These are phyloP conservation scores for Saksenaea oblongispora DNA, from an alignment of 371 early-diverging fungal genomes.

Conservation along the genomic window DNA sequence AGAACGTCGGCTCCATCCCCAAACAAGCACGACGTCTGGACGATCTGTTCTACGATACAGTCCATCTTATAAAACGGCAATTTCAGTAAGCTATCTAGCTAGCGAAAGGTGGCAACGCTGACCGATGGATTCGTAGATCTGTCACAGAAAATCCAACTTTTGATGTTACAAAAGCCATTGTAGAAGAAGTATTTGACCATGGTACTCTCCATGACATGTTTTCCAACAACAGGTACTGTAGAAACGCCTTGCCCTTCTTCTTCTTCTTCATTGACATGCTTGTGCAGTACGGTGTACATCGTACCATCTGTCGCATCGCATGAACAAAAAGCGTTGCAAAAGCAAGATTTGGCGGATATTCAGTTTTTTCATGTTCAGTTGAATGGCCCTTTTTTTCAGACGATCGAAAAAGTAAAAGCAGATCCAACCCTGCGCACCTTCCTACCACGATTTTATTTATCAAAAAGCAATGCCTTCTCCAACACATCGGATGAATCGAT, in stretches of 20 bases:
- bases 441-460: constrained; percentile 48
- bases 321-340: constrained; percentile 36
- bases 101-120: too few species aligned
- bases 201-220: not conserved
- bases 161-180: not conserved
- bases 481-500: constrained; percentile 36
- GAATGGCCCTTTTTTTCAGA: constrained; percentile 48
- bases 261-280: not conserved
- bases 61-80: constrained; percentile 33
- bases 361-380: constrained; percentile 37
- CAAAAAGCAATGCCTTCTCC: constrained; percentile 46
- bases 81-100: constrained; percentile 30
- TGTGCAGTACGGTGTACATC: constrained; percentile 44
- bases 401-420: constrained; percentile 36
- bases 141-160: not conserved
- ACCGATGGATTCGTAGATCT: too few species aligned
- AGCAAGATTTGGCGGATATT: constrained; percentile 32
- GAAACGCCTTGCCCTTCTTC: not conserved
- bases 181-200: not conserved
- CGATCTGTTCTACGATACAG: constrained; percentile 37
- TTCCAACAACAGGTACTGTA: not conserved
- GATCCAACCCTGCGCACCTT: constrained; percentile 21
- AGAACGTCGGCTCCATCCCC: constrained; percentile 37
- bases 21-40: constrained; percentile 42
- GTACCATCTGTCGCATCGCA: constrained; percentile 40